phyloP scores from a whole-genome alignment of 306 rosid species.

The Begonia masoniana region DNA sequence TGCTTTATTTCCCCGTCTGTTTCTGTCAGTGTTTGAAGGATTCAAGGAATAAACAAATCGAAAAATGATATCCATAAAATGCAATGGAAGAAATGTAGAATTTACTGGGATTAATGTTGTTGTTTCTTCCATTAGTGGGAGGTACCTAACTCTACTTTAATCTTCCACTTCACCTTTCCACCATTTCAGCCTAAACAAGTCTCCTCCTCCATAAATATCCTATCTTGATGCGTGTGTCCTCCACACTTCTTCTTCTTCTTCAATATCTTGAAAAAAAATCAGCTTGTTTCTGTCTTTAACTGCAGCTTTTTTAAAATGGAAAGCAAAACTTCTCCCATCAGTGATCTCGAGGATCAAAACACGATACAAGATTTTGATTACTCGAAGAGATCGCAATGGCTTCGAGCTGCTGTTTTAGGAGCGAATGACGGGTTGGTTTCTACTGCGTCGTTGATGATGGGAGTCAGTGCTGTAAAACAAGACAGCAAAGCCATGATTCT shows the following conservation, averaged over 20 bases:
- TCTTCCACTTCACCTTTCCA: constrained; percentile 4
- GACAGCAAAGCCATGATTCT: constrained; percentile 80
- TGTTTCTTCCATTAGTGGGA: constrained; percentile 21
- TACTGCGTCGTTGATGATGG: constrained; percentile 88
- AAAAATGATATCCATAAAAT: too few relatives aligned
- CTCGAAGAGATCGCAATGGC: constrained; percentile 87
- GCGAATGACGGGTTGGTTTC: constrained; percentile 93
- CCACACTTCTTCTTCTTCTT: constrained; percentile 33
- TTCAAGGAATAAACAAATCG: too few relatives aligned
- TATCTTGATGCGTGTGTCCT: constrained; percentile 52
- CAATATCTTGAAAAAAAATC: neutral
- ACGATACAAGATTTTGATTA: constrained; percentile 52
- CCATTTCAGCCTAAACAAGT: constrained; percentile 4
- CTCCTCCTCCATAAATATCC: constrained; percentile 56
- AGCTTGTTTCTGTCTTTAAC: too few relatives aligned
- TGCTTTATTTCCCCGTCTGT: too few relatives aligned
- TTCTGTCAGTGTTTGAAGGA: too few relatives aligned
- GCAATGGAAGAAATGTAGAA: too few relatives aligned
- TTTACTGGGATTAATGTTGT: neutral
- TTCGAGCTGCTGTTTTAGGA: constrained; percentile 78
- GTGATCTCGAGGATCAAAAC: constrained; percentile 36
- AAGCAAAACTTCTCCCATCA: too few relatives aligned
- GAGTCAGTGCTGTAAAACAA: constrained; percentile 79
- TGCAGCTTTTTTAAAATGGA: too few relatives aligned
- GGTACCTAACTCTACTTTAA: constrained; percentile 25